phyloP scores from a whole-genome alignment of 306 rosid species.

The Medicago ruthenica region DNA sequence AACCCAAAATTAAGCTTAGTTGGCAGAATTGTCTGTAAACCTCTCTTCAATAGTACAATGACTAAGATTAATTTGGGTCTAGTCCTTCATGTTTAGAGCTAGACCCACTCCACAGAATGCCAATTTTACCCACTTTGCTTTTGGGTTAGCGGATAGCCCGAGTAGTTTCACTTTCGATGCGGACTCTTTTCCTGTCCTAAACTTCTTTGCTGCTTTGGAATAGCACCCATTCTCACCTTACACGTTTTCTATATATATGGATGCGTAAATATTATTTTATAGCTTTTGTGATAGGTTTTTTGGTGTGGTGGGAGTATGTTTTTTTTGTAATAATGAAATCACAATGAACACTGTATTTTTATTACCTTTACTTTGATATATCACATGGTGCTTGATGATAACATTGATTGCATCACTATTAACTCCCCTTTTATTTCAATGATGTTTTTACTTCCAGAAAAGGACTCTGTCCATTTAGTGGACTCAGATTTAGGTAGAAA shows the following conservation, averaged over 20 bases:
- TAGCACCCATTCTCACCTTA: neutral
- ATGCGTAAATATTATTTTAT: neutral
- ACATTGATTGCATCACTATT: slow-evolving; percentile 2
- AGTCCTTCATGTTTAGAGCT: too few relatives aligned
- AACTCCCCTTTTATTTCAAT: slow-evolving; percentile 39
- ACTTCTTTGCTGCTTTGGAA: neutral
- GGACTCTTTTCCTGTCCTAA: neutral
- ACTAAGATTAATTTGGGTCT: too few relatives aligned
- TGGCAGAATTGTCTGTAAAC: too few relatives aligned
- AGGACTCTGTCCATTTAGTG: slow-evolving; percentile 36
- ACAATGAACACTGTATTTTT: neutral
- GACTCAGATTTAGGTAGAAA: slow-evolving; percentile 47
- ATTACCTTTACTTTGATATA: neutral
- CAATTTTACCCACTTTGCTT: too few relatives aligned
- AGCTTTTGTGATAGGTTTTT: slow-evolving; percentile 1
- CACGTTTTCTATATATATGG: neutral
- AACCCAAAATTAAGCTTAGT: too few relatives aligned
- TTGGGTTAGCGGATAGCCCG: too few relatives aligned
- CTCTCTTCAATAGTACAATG: too few relatives aligned
- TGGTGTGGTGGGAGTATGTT: neutral
- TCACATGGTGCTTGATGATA: slow-evolving; percentile 7
- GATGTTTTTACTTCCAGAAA: slow-evolving; percentile 50
- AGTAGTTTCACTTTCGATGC: too few relatives aligned
- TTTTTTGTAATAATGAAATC: slow-evolving; percentile 1
- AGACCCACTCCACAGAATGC: too few relatives aligned